phyloP scores from a whole-genome alignment of 2,329 filamentous ascomycete genomes.

The Hymenoscyphus infarciens region DNA sequence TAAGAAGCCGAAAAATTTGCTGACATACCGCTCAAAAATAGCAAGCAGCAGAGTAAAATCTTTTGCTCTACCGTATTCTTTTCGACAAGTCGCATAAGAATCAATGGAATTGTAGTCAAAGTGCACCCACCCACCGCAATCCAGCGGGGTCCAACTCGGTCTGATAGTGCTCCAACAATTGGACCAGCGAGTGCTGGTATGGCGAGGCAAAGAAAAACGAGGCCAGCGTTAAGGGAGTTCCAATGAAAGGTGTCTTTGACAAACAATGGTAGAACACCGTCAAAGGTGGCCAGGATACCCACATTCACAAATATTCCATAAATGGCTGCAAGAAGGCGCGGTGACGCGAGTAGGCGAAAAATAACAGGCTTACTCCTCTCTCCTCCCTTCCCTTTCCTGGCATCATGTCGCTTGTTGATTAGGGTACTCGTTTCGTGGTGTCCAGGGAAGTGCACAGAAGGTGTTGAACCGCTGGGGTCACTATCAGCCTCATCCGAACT shows the following conservation, averaged over 20 bases:
- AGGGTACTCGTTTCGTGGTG: neutral
- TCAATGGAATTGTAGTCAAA: constrained; percentile 51
- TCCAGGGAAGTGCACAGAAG: no score
- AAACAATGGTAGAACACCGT: constrained; percentile 51
- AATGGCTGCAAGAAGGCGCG: constrained; percentile 37
- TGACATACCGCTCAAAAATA: constrained; percentile 42
- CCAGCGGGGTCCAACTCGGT: constrained; percentile 57
- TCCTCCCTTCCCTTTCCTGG: neutral
- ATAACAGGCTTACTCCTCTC: constrained; percentile 17
- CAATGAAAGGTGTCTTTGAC: constrained; percentile 50
- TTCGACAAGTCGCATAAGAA: constrained; percentile 60
- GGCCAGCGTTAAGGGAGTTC: constrained; percentile 49
- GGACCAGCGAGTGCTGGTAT: constrained; percentile 58
- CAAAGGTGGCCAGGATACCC: constrained; percentile 49
- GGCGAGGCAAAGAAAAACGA: constrained; percentile 54
- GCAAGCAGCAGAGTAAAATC: constrained; percentile 60
- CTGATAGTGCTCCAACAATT: constrained; percentile 46
- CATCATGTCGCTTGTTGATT: neutral
- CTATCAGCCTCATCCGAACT: neutral
- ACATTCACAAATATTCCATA: constrained; percentile 44
- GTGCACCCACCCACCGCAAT: constrained; percentile 56
- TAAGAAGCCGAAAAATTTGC: neutral
- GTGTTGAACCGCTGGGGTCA: no score
- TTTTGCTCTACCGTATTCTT: constrained; percentile 56
- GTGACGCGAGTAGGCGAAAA: constrained; percentile 12